phyloP scores from a whole-genome alignment of 257 asterid genomes.

The Avicennia marina region DNA sequence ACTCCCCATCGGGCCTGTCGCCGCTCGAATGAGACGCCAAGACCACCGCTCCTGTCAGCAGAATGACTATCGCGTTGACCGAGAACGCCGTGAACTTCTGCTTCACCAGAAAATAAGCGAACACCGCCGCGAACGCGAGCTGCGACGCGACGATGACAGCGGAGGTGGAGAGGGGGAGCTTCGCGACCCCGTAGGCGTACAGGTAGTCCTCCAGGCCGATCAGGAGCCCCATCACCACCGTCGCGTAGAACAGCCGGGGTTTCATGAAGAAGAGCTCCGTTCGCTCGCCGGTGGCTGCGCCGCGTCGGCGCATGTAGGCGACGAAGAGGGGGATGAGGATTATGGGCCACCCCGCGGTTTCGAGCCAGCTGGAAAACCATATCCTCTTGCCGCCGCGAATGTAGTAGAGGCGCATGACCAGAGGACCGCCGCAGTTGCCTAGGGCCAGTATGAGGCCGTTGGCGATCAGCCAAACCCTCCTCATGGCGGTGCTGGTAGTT shows the following conservation, averaged over 20 bases:
- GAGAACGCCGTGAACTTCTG: conserved; percentile 40
- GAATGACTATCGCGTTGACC: conserved; percentile 34
- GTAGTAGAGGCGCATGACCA: conserved; percentile 38
- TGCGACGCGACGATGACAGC: conserved; percentile 34
- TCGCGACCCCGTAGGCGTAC: conserved; percentile 28
- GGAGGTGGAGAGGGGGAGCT: conserved; percentile 43
- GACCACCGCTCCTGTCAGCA: conserved; percentile 39
- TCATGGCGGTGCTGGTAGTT: no score
- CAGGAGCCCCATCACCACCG: conserved; percentile 22
- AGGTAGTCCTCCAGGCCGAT: conserved; percentile 34
- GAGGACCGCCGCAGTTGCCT: conserved; percentile 36
- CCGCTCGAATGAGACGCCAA: conserved; percentile 38
- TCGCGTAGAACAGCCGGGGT: conserved; percentile 18
- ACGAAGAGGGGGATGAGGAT: conserved; percentile 28
- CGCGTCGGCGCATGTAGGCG: conserved; percentile 17
- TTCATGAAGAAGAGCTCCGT: conserved; percentile 2
- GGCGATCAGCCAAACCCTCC: no score
- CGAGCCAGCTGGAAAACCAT: conserved; percentile 33
- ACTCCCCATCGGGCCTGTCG: conserved; percentile 41
- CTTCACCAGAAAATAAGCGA: conserved; percentile 29
- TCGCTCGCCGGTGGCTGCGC: neutral
- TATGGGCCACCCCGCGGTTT: conserved; percentile 29
- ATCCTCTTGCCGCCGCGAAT: conserved; percentile 31
- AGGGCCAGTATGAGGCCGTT: conserved; percentile 23
- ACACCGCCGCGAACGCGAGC: conserved; percentile 41